These are phyloP conservation scores for Ploettnerulaceae sp. DNA, from an alignment of 2,329 filamentous ascomycete genomes.

Conservation along the genomic window DNA sequence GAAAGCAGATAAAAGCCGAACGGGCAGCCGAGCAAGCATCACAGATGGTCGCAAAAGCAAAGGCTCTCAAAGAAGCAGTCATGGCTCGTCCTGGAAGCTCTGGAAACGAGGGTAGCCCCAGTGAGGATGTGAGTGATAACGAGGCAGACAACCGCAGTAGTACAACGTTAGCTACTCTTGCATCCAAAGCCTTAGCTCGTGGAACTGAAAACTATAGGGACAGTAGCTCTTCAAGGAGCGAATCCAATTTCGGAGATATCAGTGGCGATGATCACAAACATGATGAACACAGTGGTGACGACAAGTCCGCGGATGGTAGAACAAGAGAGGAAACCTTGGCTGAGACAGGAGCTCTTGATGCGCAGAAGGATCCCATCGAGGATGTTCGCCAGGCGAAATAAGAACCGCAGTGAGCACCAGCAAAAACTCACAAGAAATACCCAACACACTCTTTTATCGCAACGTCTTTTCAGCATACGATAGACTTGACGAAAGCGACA, in stretches of 20 bases:
- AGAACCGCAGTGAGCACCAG: background rate
- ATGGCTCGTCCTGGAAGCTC: constrained; percentile 29
- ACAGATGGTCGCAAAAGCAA: constrained; percentile 29
- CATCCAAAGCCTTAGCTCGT: constrained; percentile 17
- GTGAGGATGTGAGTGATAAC: constrained; percentile 30
- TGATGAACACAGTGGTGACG: constrained; percentile 9
- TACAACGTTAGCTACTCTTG: constrained; percentile 17
- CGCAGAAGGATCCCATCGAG: no score
- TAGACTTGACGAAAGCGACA: background rate
- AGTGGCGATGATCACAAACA: constrained; percentile 14
- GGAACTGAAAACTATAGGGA: constrained; percentile 15
- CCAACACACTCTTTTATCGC: background rate
- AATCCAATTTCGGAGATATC: constrained; percentile 15
- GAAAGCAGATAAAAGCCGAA: constrained; percentile 78
- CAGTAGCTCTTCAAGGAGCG: constrained; percentile 12
- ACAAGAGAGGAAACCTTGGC: background rate
- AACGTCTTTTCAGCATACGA: background rate
- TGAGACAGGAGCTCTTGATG: background rate
- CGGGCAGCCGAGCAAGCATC: constrained; percentile 57
- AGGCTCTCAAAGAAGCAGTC: constrained; percentile 29
- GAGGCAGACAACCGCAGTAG: constrained; percentile 25
- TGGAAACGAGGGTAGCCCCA: constrained; percentile 26
- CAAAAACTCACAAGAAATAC: background rate
- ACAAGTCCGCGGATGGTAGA: constrained; percentile 3
- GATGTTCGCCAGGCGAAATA: constrained; percentile 6